These are phyloP conservation scores for Daldinia sp. DNA, from an alignment of 2,329 filamentous ascomycete genomes.

Conservation along the genomic window DNA sequence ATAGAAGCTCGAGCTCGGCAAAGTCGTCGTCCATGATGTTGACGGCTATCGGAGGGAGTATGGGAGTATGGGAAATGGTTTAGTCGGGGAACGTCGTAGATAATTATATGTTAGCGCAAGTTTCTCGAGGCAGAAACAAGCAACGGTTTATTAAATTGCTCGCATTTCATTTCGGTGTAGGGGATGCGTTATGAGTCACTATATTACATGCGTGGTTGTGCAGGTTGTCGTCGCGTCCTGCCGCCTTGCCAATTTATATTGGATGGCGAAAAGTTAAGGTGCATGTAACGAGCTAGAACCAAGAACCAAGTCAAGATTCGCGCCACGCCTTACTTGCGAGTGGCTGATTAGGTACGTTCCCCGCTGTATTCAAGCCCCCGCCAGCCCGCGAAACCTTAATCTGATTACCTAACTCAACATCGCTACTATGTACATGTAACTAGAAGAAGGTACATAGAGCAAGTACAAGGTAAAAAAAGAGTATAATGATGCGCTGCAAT, in stretches of 20 bases:
- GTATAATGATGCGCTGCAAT: not conserved
- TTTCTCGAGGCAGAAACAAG: slow-evolving; percentile 29
- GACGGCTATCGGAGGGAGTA: slow-evolving; percentile 10
- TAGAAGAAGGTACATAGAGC: not conserved
- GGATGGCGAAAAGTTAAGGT: slow-evolving; percentile 4
- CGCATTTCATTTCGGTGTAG: slow-evolving; percentile 27
- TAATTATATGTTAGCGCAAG: slow-evolving; percentile 13
- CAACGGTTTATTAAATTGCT: slow-evolving; percentile 17
- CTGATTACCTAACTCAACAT: slow-evolving; percentile 1
- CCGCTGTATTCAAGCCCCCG: not conserved
- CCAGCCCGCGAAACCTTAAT: slow-evolving; percentile 5
- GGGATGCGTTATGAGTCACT: not conserved
- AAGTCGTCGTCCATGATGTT: slow-evolving; percentile 88
- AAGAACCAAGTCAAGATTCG: not conserved
- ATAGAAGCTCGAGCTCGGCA: slow-evolving; percentile 89
- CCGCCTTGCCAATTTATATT: not conserved
- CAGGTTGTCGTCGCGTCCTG: slow-evolving; percentile 12
- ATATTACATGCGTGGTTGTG: slow-evolving; percentile 5
- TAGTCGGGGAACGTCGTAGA: slow-evolving; percentile 8
- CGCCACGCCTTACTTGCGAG: not conserved
- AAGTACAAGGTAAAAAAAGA: not conserved
- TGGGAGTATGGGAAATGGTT: not conserved
- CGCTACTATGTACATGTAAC: not conserved
- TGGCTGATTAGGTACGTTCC: not conserved
- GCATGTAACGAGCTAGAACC: not conserved